These are phyloP conservation scores for Hibiscus syriacus DNA, from an alignment of 345 rosid species.

Conservation along the genomic window DNA sequence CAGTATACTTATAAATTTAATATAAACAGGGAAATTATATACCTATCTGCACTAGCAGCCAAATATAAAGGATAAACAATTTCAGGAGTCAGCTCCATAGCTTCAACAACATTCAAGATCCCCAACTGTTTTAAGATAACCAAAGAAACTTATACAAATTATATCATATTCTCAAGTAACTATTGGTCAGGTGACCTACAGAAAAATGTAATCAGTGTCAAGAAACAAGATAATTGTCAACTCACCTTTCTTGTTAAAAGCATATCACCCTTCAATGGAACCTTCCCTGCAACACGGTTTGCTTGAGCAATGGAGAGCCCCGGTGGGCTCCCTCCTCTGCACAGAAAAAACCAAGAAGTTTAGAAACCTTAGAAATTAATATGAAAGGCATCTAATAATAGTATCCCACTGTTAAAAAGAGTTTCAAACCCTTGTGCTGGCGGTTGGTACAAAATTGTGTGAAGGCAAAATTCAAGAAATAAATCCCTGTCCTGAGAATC, in stretches of 20 bases:
- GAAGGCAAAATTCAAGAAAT: slow-evolving; percentile 81
- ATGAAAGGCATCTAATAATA: slow-evolving; percentile 5
- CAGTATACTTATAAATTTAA: slow-evolving; percentile 2
- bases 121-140: slow-evolving; percentile 53
- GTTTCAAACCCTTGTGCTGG: slow-evolving; percentile 61
- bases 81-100: slow-evolving; percentile 67
- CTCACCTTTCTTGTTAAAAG: slow-evolving; percentile 73
- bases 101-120: slow-evolving; percentile 76
- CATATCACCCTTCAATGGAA: slow-evolving; percentile 51
- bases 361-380: slow-evolving; percentile 15
- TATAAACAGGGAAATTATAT: slow-evolving; percentile 16
- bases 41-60: slow-evolving; percentile 78
- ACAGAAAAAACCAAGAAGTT: slow-evolving; percentile 20
- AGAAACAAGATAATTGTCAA: slow-evolving; percentile 10
- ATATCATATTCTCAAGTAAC: not conserved
- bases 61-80: slow-evolving; percentile 69
- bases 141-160: not conserved
- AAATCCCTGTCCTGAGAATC: slow-evolving; percentile 51
- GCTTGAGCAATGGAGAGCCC: slow-evolving; percentile 85
- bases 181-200: not conserved
- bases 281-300: slow-evolving; percentile 67
- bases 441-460: slow-evolving; percentile 61
- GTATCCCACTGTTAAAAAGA: slow-evolving; percentile 2
- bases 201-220: not conserved
- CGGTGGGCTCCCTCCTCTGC: slow-evolving; percentile 72